Base-by-base conservation (phyloP, 768 basidiomycete genomes). In the Rhodosporidiobolus sp. region DNA sequence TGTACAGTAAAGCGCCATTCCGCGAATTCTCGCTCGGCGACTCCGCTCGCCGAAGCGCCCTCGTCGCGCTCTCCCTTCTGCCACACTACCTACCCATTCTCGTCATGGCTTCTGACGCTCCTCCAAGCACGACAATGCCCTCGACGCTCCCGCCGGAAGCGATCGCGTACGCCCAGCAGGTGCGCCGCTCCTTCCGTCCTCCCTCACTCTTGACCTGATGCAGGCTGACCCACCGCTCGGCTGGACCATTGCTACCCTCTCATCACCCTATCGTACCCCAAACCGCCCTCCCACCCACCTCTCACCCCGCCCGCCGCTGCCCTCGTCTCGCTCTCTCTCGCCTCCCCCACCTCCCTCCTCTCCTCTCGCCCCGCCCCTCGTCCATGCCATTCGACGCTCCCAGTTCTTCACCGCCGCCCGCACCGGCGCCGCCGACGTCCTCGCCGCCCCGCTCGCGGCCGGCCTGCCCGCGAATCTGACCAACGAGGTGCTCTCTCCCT, bases 391-490 rank as follows among this genome's bases (percentile, higher is more conserved):
- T 35, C 38, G 12, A 24, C n/a, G 9, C 20, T 26, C 10, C 1
- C 56, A 75, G 68, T 76, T 76, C 65, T 76, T 76, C 48, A 35
- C 60, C 30, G 64, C 61, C 5, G 71, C 67, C 0, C 61, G 75
- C 0, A 20, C 50, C 0, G 72, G 72, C 26, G n/a, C 45, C 16
- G 49, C 57, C 50, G 69, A 60, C 22, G n/a, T 34, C 17, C 62
- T 70, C 3, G 6, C 20, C 20, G 62, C 71, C 5, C 68, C 75
- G 1, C 54, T 73, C 24, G 71, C 63, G 28, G 75, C 72, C 0
- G 90, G 90, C 6, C 81, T 91, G 24, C 89, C 90, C 2, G 79
- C 84, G 5, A 89, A 92, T 79, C 84, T 92, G 63, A 88, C 88
- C 24, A 91, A 91, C 71, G 82, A 85, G 32, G 65, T 59, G 26